These are phyloP conservation scores for Aaosphaeria pasadenensis DNA, from an alignment of 2,329 filamentous ascomycete species.

Conservation along the genomic window DNA sequence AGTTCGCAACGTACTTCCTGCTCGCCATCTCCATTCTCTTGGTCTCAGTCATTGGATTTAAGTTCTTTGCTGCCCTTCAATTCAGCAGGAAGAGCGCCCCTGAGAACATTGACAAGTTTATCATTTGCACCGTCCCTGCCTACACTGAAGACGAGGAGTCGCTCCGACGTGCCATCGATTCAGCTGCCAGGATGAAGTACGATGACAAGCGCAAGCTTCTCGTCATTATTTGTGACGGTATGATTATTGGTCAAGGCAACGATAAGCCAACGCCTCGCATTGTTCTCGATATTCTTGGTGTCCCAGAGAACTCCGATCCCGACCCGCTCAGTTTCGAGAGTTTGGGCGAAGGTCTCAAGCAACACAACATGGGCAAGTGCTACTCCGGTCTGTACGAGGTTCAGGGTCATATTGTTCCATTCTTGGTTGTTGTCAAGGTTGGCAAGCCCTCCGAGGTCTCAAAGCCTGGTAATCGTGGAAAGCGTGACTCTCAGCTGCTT, in stretches of 20 bases:
- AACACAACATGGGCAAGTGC: slow-evolving; percentile 99
- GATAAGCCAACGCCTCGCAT: slow-evolving; percentile 93
- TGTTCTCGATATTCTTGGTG: slow-evolving; percentile 93
- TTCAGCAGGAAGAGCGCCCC: slow-evolving; percentile 89
- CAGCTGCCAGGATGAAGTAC: slow-evolving; percentile 90
- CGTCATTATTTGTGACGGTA: slow-evolving; percentile 90
- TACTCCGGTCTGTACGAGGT: slow-evolving; percentile 98
- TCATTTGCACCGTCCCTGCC: slow-evolving; percentile 95
- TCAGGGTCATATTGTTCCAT: slow-evolving; percentile 95
- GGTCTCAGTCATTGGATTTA: slow-evolving; percentile 82
- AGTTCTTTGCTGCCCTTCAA: slow-evolving; percentile 94
- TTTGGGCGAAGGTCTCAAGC: slow-evolving; percentile 90
- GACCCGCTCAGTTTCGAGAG: slow-evolving; percentile 96
- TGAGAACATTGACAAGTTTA: slow-evolving; percentile 96
- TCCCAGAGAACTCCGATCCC: slow-evolving; percentile 88
- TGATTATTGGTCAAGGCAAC: slow-evolving; percentile 99
- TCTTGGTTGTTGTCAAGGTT: slow-evolving; percentile 94
- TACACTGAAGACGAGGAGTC: slow-evolving; percentile 99
- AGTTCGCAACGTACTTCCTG: slow-evolving; percentile 86
- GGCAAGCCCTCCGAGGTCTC: slow-evolving; percentile 76
- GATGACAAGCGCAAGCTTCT: slow-evolving; percentile 98
- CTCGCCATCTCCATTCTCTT: slow-evolving; percentile 80
- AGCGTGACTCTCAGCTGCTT: slow-evolving; percentile 98
- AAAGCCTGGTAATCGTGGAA: slow-evolving; percentile 88
- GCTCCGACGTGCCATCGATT: slow-evolving; percentile 93